Conservation (phyloP, 2,329 filamentous ascomycete genomes). For the Colletotrichum falcatum region DNA sequence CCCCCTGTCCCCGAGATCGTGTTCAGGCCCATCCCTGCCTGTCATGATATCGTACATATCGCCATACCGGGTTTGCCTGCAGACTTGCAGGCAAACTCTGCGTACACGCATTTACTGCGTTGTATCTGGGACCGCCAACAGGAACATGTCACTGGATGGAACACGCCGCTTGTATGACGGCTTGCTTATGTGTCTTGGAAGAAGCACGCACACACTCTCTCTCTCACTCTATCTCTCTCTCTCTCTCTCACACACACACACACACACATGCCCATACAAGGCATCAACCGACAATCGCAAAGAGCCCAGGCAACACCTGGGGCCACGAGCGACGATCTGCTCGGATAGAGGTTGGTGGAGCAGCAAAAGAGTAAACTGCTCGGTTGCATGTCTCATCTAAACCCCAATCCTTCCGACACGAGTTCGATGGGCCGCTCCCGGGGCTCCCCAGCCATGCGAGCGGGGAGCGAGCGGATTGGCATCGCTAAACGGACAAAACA, state of each 20-base stretch:
- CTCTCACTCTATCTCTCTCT: no score
- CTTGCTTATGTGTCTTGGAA: neutral
- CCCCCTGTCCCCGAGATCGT: slow-evolving; percentile 25
- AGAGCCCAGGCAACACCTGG: no score
- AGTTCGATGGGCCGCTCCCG: slow-evolving; percentile 22
- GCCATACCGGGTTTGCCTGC: slow-evolving; percentile 13
- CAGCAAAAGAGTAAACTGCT: neutral
- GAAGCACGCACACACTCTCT: neutral
- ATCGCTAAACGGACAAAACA: slow-evolving; percentile 29
- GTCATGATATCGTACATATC: slow-evolving; percentile 1
- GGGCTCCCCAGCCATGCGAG: neutral
- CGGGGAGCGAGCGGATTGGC: slow-evolving; percentile 1
- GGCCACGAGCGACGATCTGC: slow-evolving; percentile 36
- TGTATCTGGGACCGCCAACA: slow-evolving; percentile 22
- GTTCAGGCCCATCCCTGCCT: slow-evolving; percentile 8
- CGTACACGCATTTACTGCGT: no score
- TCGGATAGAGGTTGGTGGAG: slow-evolving; percentile 35
- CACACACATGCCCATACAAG: no score
- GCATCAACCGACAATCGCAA: neutral
- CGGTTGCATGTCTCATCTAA: slow-evolving; percentile 40
- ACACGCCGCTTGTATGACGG: neutral
- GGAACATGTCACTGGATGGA: slow-evolving; percentile 1
- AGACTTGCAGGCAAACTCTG: no score
- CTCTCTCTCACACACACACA: no score
- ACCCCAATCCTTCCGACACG: slow-evolving; percentile 23